phyloP scores from a whole-genome alignment of 768 basidiomycete genomes.

The Boletus rufocinnamomeus region DNA sequence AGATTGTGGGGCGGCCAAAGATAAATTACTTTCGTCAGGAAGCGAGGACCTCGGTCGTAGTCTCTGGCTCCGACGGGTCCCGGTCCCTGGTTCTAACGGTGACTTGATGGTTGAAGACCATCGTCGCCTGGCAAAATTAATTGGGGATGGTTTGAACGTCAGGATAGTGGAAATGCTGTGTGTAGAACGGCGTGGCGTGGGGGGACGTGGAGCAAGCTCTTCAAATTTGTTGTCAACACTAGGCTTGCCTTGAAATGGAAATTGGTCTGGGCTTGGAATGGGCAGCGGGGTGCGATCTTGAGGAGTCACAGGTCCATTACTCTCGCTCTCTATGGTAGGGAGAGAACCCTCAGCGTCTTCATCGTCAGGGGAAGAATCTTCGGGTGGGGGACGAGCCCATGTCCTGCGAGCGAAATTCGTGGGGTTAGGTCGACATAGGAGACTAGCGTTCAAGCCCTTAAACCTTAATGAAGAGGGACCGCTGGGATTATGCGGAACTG shows the following conservation, averaged over 20 bases:
- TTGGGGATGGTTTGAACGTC: conserved; percentile 63
- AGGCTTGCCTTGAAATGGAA: conserved; percentile 25
- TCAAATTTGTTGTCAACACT: conserved; percentile 23
- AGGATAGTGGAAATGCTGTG: conserved; percentile 41
- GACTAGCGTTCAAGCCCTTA: conserved; percentile 42
- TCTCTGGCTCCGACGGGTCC: conserved; percentile 38
- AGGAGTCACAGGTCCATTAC: conserved; percentile 55
- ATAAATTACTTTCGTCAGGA: conserved; percentile 35
- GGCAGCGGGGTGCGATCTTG: conserved; percentile 51
- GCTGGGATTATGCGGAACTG: conserved; percentile 29
- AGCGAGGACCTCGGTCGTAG: conserved; percentile 35
- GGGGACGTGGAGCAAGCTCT: conserved; percentile 24
- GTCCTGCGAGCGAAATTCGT: conserved; percentile 58
- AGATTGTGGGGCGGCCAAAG: conserved; percentile 27
- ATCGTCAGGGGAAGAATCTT: conserved; percentile 38
- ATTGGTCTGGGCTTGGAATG: conserved; percentile 37
- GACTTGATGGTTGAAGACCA: conserved; percentile 51
- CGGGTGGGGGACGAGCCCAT: conserved; percentile 48
- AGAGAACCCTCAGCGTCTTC: conserved; percentile 35
- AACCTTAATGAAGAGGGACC: conserved; percentile 31
- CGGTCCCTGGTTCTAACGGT: conserved; percentile 36
- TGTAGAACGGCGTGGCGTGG: conserved; percentile 25
- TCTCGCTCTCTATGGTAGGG: conserved; percentile 48
- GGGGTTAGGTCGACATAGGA: conserved; percentile 62
- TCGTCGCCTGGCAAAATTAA: conserved; percentile 60